A percentile compares a stretch with the other conserved stretches of the same genome.
phyloP scores from a whole-genome alignment of 2,329 filamentous ascomycete genomes.

The Aureobasidium musti region DNA sequence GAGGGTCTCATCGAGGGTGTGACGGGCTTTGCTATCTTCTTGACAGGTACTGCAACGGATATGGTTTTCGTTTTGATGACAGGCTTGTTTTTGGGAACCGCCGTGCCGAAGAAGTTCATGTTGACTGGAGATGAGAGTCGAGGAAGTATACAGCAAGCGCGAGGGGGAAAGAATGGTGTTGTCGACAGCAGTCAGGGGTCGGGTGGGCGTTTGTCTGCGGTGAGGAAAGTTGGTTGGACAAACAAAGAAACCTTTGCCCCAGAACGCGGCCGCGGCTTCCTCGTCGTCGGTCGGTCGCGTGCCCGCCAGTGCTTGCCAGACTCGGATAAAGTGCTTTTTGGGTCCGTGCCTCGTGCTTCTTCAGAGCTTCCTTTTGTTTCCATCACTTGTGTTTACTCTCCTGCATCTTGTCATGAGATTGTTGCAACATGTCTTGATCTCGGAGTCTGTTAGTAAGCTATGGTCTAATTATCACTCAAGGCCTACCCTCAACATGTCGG shows the following conservation, averaged over 20 bases:
- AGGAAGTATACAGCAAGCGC: slow-evolving; percentile 3
- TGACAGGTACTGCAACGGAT: slow-evolving; percentile 14
- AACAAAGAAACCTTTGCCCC: slow-evolving; percentile 16
- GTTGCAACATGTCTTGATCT: neutral
- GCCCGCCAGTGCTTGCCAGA: slow-evolving; percentile 2
- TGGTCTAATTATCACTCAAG: neutral
- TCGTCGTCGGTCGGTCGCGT: neutral
- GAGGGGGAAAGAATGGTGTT: neutral
- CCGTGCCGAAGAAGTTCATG: slow-evolving; percentile 29
- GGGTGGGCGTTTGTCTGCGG: neutral
- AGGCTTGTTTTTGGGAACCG: slow-evolving; percentile 23
- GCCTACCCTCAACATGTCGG: neutral
- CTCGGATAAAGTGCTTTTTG: slow-evolving; percentile 14
- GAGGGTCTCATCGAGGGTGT: neutral
- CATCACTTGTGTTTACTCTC: neutral
- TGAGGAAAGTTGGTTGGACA: neutral
- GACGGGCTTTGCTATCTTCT: slow-evolving; percentile 5
- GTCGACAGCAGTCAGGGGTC: neutral
- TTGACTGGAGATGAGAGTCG: neutral
- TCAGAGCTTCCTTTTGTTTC: neutral
- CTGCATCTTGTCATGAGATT: neutral
- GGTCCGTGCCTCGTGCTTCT: neutral
- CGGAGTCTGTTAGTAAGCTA: neutral
- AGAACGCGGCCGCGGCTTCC: slow-evolving; percentile 12
- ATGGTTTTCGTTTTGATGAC: slow-evolving; percentile 28